A percentile compares a stretch with the other conserved stretches of the same genome.
These are phyloP conservation scores for Parasitella parasitica DNA, from an alignment of 371 early-diverging fungal genomes.

Conservation along the genomic window DNA sequence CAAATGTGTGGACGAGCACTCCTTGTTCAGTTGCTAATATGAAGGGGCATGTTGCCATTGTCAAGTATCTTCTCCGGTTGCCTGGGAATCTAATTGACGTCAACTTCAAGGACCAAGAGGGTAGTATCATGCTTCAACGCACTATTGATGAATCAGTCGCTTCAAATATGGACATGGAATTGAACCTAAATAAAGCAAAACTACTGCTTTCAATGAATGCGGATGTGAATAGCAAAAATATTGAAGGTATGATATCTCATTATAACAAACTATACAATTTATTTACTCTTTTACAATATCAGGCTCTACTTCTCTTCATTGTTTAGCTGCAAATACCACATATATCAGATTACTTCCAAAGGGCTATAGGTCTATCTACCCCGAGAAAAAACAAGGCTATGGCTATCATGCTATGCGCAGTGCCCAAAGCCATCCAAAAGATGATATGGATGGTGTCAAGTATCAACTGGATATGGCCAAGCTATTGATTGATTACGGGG, in stretches of 20 bases:
- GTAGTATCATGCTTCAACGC: conserved; percentile 51
- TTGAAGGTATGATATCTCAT: conserved; percentile 30
- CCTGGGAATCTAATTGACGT: conserved; percentile 36
- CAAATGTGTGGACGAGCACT: conserved; percentile 58
- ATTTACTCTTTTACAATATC: not conserved
- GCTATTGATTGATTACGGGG: conserved; percentile 28
- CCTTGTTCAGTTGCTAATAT: conserved; percentile 59
- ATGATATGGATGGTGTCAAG: conserved; percentile 34
- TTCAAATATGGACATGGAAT: conserved; percentile 34
- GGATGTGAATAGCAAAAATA: conserved; percentile 36
- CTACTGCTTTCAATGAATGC: conserved; percentile 46
- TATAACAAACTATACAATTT: not conserved
- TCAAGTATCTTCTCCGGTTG: conserved; percentile 44
- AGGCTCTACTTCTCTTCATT: conserved; percentile 51
- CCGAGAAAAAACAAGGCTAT: not conserved
- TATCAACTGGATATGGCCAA: conserved; percentile 28
- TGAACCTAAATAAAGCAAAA: conserved; percentile 29
- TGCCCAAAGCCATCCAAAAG: not conserved
- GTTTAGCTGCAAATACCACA: conserved; percentile 21
- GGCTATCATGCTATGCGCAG: not conserved
- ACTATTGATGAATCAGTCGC: conserved; percentile 22
- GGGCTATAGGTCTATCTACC: conserved; percentile 6
- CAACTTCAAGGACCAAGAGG: conserved; percentile 52
- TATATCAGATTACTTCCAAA: conserved; percentile 21
- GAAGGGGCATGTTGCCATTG: conserved; percentile 57